These are phyloP conservation scores for Neofusicoccum ribis DNA, from an alignment of 2,329 filamentous ascomycete genomes.

Conservation along the genomic window DNA sequence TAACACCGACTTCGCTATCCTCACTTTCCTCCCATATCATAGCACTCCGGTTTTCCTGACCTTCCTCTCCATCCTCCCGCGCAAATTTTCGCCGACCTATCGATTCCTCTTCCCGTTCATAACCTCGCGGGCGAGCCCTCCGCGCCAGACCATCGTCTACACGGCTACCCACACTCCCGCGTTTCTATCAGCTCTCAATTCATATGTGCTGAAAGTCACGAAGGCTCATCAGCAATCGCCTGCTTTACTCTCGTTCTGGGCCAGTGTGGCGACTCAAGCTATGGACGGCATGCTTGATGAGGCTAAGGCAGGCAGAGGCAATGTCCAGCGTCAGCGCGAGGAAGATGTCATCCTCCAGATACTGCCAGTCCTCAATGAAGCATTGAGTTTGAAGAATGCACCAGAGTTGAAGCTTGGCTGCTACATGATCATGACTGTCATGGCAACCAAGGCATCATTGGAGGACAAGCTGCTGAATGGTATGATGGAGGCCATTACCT, in stretches of 20 bases:
- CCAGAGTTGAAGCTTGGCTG: constrained; percentile 81
- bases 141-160: constrained; percentile 79
- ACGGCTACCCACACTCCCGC: constrained; percentile 75
- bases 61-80: constrained; percentile 81
- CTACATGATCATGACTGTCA: constrained; percentile 86
- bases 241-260: constrained; percentile 85
- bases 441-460: constrained; percentile 79
- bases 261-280: constrained; percentile 80
- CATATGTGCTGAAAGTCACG: constrained; percentile 75
- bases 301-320: constrained; percentile 71
- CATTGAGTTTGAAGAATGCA: constrained; percentile 71
- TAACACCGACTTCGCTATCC: constrained; percentile 74
- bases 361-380: constrained; percentile 72
- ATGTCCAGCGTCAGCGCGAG: constrained; percentile 76
- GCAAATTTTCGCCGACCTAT: constrained; percentile 71
- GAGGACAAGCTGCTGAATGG: constrained; percentile 78
- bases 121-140: constrained; percentile 71
- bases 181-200: constrained; percentile 75
- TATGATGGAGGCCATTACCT: constrained; percentile 84
- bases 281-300: constrained; percentile 79
- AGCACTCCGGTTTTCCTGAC: constrained; percentile 81
- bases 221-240: constrained; percentile 72
- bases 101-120: constrained; percentile 87
- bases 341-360: constrained; percentile 72
- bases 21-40: constrained; percentile 92